phyloP scores from a whole-genome alignment of 345 rosid genomes.

The Geranium brycei region DNA sequence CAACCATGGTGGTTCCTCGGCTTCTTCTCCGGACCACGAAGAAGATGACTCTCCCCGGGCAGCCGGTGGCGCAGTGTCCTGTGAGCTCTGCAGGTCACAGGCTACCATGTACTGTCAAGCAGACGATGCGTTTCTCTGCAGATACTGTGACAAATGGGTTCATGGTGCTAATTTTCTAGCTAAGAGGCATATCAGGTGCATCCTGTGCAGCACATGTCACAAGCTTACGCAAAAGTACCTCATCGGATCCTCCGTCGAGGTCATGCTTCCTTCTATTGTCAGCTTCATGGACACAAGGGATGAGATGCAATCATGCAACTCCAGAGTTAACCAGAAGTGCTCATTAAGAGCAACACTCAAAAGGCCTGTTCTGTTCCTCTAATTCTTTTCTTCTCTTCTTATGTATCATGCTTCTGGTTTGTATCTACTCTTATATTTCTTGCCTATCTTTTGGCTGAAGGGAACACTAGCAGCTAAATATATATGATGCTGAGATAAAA shows the following conservation, averaged over 20 bases:
- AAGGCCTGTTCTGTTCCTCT: conserved; percentile 51
- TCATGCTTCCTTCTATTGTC: conserved; percentile 23
- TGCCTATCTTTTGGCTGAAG: conserved; percentile 1
- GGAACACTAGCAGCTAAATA: too few species aligned
- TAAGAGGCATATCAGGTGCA: conserved; percentile 55
- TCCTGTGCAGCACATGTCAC: conserved; percentile 54
- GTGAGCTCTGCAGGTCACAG: conserved; percentile 52
- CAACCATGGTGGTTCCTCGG: conserved; percentile 9
- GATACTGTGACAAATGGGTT: conserved; percentile 56
- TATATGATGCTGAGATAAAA: too few species aligned
- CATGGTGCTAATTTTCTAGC: conserved; percentile 80
- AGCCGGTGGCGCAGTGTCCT: conserved; percentile 15
- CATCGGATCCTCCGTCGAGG: conserved; percentile 35
- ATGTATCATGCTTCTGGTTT: neutral
- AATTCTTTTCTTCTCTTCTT: conserved; percentile 11
- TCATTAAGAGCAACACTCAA: conserved; percentile 14
- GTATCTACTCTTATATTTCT: neutral
- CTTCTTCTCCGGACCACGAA: conserved; percentile 3
- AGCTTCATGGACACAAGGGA: conserved; percentile 6
- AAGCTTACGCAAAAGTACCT: conserved; percentile 45
- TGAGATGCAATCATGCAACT: conserved; percentile 16
- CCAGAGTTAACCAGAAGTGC: conserved; percentile 14
- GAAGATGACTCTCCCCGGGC: conserved; percentile 6
- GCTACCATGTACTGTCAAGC: conserved; percentile 71
- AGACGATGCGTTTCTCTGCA: conserved; percentile 61